Evolutionary conservation across 129 eudicot genomes (phyloP).

Genomic region (Flaveria brownii): DNA sequence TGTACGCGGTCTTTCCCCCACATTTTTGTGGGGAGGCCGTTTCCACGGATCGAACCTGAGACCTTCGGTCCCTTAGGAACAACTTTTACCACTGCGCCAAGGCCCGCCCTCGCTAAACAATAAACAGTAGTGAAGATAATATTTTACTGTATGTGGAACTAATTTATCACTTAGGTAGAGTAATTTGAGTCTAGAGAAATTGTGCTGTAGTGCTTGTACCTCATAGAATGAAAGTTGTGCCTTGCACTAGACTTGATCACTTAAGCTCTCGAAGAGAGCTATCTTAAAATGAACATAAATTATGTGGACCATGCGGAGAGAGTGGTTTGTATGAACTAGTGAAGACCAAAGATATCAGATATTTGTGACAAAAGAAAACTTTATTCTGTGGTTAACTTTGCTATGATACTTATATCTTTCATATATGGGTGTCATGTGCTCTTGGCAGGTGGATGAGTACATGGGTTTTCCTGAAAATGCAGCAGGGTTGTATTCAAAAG

Average conservation of each 20-base stretch:
- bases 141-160: not conserved
- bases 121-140: not conserved
- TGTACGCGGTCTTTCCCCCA: too few species aligned
- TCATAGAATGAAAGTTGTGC: not conserved
- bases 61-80: too few species aligned
- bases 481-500: constrained; percentile 61
- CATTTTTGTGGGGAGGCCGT: too few species aligned
- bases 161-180: not conserved
- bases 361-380: not conserved
- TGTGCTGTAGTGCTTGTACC: not conserved
- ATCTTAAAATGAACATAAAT: not conserved
- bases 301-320: not conserved
- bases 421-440: not conserved
- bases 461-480: constrained; percentile 77
- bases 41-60: too few species aligned
- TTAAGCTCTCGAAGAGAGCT: not conserved
- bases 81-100: too few species aligned
- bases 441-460: constrained; percentile 84
- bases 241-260: not conserved
- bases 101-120: too few species aligned
- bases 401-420: not conserved
- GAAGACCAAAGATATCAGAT: not conserved
- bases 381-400: not conserved
- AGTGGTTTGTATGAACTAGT: not conserved
- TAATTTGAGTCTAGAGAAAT: not conserved